These are phyloP conservation scores for Hermanozyma aechmeae DNA, from an alignment of 805 yeast genomes.

Conservation along the genomic window DNA sequence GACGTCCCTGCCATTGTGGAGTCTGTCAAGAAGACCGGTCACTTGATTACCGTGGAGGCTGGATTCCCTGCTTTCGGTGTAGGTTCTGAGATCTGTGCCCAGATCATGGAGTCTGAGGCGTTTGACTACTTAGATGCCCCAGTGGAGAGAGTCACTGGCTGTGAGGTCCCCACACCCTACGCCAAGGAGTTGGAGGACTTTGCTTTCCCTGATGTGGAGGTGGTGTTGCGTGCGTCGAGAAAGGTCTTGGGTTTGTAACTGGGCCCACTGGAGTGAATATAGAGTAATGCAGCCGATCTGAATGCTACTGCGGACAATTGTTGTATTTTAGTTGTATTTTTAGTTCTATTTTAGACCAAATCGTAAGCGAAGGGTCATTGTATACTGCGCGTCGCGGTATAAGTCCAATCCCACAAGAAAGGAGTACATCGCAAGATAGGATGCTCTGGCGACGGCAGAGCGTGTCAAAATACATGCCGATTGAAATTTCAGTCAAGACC, in stretches of 20 bases:
- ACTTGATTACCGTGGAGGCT: constrained; percentile 91
- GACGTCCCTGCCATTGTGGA: constrained; percentile 80
- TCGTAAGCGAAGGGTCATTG: too few species aligned
- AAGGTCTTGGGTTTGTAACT: constrained; percentile 67
- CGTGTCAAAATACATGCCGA: too few species aligned
- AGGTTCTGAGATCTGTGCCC: constrained; percentile 97
- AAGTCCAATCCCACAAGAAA: too few species aligned
- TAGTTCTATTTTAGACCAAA: too few species aligned
- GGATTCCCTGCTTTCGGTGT: constrained; percentile 98
- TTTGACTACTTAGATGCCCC: constrained; percentile 98
- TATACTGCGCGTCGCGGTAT: too few species aligned
- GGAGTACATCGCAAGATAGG: too few species aligned
- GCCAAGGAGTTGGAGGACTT: constrained; percentile 93
- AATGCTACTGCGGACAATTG: too few species aligned
- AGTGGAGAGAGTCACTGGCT: constrained; percentile 96
- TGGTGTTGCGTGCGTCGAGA: constrained; percentile 79
- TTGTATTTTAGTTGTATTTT: too few species aligned
- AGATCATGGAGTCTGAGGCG: constrained; percentile 96
- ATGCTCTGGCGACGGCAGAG: too few species aligned
- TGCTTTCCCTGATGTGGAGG: constrained; percentile 95
- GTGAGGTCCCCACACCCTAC: constrained; percentile 99
- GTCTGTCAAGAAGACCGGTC: constrained; percentile 93
- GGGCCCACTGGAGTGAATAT: too few species aligned
- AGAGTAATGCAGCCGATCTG: too few species aligned
- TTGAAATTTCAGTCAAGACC: too few species aligned